phyloP scores from a whole-genome alignment of 192 early-diverging fungal species.

The Powellomyces hirtus region DNA sequence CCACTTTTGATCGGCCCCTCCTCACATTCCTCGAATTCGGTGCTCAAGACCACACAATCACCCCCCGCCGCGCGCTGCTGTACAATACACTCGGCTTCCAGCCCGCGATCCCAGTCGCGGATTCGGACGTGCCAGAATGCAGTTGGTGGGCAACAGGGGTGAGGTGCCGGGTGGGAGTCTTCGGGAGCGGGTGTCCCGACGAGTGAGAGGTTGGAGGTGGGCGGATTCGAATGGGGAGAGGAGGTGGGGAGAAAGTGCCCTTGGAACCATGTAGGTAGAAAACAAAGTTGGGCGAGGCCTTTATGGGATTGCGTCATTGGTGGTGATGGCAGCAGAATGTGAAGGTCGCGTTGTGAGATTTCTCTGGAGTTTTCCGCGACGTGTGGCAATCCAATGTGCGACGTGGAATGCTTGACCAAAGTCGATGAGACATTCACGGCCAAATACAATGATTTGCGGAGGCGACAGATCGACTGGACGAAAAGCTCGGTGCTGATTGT shows the following conservation, averaged over 20 bases:
- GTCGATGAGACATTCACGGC: constrained; percentile 5
- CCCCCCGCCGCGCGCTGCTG: constrained; percentile 6
- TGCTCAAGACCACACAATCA: constrained; percentile 3
- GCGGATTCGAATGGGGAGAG: neutral
- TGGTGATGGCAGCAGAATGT: neutral
- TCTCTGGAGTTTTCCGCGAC: no score
- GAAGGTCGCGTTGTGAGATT: no score
- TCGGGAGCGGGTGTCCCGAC: constrained; percentile 8
- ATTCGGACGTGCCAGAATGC: constrained; percentile 10
- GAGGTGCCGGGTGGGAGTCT: constrained; percentile 8
- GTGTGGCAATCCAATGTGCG: no score
- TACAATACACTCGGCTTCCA: constrained; percentile 6
- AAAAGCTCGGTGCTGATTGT: constrained; percentile 7
- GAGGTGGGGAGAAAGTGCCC: constrained; percentile 1
- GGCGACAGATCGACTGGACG: constrained; percentile 10
- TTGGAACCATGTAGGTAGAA: constrained; percentile 24
- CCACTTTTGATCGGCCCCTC: neutral
- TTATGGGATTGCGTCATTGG: constrained; percentile 1
- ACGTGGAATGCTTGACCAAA: no score
- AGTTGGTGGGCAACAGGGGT: constrained; percentile 19
- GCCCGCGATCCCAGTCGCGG: constrained; percentile 5
- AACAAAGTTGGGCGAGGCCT: constrained; percentile 22
- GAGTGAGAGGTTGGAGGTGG: constrained; percentile 1
- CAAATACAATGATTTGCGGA: constrained; percentile 2
- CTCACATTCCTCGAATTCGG: constrained; percentile 11